Evolutionary conservation across 345 rosid genomes (phyloP), one percentile per base, ranked within the genome.

Genomic region (Ricinus communis): DNA sequence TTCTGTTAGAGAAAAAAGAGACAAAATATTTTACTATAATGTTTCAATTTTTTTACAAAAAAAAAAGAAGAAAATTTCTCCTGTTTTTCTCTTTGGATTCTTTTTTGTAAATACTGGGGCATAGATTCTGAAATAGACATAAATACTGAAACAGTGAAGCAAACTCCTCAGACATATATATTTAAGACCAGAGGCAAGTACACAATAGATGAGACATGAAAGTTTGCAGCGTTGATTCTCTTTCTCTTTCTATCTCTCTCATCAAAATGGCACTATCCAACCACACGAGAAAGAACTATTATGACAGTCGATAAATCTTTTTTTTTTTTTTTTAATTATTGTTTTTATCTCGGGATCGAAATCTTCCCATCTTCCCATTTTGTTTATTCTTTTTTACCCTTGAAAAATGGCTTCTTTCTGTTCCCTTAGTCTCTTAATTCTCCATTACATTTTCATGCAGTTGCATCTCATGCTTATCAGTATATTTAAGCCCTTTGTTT

Each of bases 61-160:
- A 47, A 19, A 21, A 2, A 60, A 25, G 24, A 11, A 13, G 10
- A 41, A 12, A 19, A 27, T 24, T 10, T 25, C 25, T 4, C 5
- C 22, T 11, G 14, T 16, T 24, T 10, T 62, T 45, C 41, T 16
- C 76, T 68, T 77, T 64, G 81, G 79, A 77, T 74, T 64, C 72
- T 69, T 67, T 72, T 33, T 18, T 38, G 28, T 58, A 41, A 10
- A 58, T 6, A 57, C 5, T 18, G 36, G 61, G 79, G 72, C 88
- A 82, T 83, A 77, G 83, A 84, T 83, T 74, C 87, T 73, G 74
- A 70, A 58, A 51, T 72, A 49, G 76, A 79, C 79, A 74, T 63
- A 76, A 73, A 76, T 69, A 76, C 76, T 43, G 65, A 68, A 25
- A 50, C 74, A 66, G 65, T 38, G 67, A 71, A 61, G 65, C 49